phyloP scores from a whole-genome alignment of 345 rosid genomes.

The Camelina laxa region DNA sequence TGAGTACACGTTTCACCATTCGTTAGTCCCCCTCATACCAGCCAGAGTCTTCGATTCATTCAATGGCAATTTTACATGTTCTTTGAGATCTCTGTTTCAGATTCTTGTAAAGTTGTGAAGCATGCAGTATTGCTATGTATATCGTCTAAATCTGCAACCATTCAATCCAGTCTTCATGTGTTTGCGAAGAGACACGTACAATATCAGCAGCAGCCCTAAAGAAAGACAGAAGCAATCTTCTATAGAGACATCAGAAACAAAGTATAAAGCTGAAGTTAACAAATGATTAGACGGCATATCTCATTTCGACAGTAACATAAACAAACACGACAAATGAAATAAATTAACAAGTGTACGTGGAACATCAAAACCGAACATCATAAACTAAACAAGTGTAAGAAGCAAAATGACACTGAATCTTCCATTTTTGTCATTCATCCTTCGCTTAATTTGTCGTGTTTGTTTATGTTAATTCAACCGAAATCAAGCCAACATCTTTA shows the following conservation, averaged over 20 bases:
- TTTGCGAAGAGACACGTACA: background rate
- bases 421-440: background rate
- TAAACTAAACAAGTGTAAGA: background rate
- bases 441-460: too few species aligned
- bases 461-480: too few species aligned
- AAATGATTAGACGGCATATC: background rate
- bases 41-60: too few species aligned
- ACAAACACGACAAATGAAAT: background rate
- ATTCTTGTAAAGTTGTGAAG: background rate
- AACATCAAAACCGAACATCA: too few species aligned
- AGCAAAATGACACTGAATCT: background rate
- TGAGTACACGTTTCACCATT: too few species aligned
- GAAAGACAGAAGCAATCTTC: background rate
- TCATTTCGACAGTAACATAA: background rate
- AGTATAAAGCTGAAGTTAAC: background rate
- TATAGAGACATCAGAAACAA: background rate
- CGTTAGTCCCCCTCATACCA: too few species aligned
- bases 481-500: slow-evolving; percentile 1
- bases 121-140: background rate
- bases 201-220: background rate
- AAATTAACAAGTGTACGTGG: background rate
- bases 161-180: background rate
- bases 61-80: background rate
- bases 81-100: background rate
- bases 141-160: background rate